phyloP scores from a whole-genome alignment of 495 filamentous ascomycete genomes.

The Barbatosphaeria neglecta region DNA sequence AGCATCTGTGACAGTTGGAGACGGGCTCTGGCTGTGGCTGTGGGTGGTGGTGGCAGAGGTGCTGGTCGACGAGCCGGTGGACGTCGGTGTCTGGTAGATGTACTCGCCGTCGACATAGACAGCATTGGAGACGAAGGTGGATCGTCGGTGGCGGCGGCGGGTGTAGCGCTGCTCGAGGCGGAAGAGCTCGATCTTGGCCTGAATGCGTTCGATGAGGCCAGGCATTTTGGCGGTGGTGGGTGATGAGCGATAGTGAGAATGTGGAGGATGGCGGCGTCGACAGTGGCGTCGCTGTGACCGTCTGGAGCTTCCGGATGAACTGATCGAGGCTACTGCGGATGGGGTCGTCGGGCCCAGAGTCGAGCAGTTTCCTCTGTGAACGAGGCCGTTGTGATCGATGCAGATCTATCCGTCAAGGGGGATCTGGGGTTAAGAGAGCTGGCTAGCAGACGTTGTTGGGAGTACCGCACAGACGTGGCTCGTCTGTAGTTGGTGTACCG shows the following conservation, averaged over 20 bases:
- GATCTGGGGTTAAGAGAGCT: neutral
- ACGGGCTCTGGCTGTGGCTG: constrained; percentile 7
- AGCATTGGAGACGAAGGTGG: constrained; percentile 73
- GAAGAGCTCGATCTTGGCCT: constrained; percentile 70
- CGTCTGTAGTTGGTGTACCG: neutral
- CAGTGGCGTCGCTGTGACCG: neutral
- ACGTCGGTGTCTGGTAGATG: constrained; percentile 48
- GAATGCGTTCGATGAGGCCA: constrained; percentile 34
- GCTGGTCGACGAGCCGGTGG: constrained; percentile 34
- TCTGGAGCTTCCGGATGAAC: neutral
- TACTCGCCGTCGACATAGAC: constrained; percentile 91
- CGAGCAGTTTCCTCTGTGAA: no score
- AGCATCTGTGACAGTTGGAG: neutral
- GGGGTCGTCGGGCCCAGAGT: no score
- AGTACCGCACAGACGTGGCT: neutral
- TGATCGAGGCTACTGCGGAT: neutral
- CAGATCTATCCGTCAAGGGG: neutral
- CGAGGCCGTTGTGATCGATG: neutral
- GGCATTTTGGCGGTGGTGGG: neutral
- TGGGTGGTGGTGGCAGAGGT: constrained; percentile 19
- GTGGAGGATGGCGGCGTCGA: neutral
- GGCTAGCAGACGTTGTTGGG: neutral
- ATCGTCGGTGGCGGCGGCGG: constrained; percentile 66
- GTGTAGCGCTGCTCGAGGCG: constrained; percentile 89
- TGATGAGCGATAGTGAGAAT: constrained; percentile 9